Evolutionary conservation across 495 filamentous ascomycete genomes (phyloP), one percentile per base, ranked within the genome.

Genomic region (Aspergillus asperescens): DNA sequence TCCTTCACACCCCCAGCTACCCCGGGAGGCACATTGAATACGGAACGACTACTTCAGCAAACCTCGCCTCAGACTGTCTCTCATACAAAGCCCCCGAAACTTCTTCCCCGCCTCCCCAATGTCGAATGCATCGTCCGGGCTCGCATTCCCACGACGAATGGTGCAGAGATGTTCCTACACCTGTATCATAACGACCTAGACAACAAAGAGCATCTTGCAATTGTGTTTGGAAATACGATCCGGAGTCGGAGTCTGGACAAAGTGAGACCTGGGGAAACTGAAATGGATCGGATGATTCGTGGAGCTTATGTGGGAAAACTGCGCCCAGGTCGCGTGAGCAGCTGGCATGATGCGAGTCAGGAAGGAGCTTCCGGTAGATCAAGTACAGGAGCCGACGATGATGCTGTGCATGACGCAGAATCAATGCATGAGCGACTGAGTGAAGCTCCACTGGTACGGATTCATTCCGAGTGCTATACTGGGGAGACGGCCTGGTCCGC

Each of bases 401-500:
- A 46, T 9, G 49, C 52, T 25, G 46, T 57, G 13, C 39, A 29
- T 24, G 19, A 48, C 5, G 5, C 50, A 18, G 35, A 44, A 22
- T 35, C 16, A 39, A 38, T 40, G 22, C 49, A 39, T 48, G 45
- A 52, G 35, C 60, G 15, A 28, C 64, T 46, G 51, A 69, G 52
- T 56, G 62, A 66, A 57, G 59, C 76, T 5, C 90, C 94, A 0
- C 74, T 97, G 31, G 91, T 97, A 13, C 79, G 93, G 48, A 97
- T 99, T 67, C 93, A 99, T 67, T 93, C 88, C 7, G 93, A 99
- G 66, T 99, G 93, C 74, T 99, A 99, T 67, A 99, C 93, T 0
- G 93, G 93, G 12, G 93, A 99, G 73, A 97, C 92, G 0, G 92
- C 92, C 0, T 97, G 93, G 93, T 95, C 89, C 1, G 92, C 94